Percentiles rank a stretch among this genome's conserved stretches.
Evolutionary conservation across 1,284 basidiomycete species (phyloP).

Genomic region (Ustilago crameri): DNA sequence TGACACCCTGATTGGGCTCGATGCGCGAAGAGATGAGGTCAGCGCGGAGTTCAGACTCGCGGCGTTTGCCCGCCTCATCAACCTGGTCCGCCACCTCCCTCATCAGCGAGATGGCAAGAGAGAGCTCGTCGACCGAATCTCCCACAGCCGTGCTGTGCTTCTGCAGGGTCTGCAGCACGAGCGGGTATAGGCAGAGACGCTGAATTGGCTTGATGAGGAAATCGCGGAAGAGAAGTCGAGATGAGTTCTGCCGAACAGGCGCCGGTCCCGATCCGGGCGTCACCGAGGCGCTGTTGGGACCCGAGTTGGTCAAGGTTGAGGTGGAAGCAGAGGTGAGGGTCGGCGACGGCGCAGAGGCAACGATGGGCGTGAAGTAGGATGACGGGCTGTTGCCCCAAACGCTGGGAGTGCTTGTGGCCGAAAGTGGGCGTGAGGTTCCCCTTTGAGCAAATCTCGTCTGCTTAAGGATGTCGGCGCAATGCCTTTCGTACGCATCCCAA

Average conservation of each 20-base stretch:
- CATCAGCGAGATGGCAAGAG: slow-evolving; percentile 57
- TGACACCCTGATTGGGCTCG: slow-evolving; percentile 53
- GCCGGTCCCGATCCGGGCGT: slow-evolving; percentile 19
- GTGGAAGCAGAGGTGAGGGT: slow-evolving; percentile 20
- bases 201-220: slow-evolving; percentile 68
- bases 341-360: slow-evolving; percentile 16
- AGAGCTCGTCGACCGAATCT: slow-evolving; percentile 40
- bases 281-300: slow-evolving; percentile 19
- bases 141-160: slow-evolving; percentile 49
- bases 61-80: slow-evolving; percentile 59
- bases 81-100: slow-evolving; percentile 58
- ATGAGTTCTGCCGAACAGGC: slow-evolving; percentile 35
- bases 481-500: slow-evolving; percentile 62
- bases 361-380: slow-evolving; percentile 39
- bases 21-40: slow-evolving; percentile 60
- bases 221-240: slow-evolving; percentile 62
- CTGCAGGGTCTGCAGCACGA: slow-evolving; percentile 62
- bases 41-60: slow-evolving; percentile 59
- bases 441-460: slow-evolving; percentile 22
- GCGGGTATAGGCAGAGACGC: slow-evolving; percentile 64
- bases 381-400: slow-evolving; percentile 26
- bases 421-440: slow-evolving; percentile 31
- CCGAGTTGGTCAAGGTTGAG: slow-evolving; percentile 20
- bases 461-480: slow-evolving; percentile 56
- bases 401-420: slow-evolving; percentile 39